Evolutionary conservation across 2,329 filamentous ascomycete species (phyloP).

Genomic region (Talaromyces atroroseus): DNA sequence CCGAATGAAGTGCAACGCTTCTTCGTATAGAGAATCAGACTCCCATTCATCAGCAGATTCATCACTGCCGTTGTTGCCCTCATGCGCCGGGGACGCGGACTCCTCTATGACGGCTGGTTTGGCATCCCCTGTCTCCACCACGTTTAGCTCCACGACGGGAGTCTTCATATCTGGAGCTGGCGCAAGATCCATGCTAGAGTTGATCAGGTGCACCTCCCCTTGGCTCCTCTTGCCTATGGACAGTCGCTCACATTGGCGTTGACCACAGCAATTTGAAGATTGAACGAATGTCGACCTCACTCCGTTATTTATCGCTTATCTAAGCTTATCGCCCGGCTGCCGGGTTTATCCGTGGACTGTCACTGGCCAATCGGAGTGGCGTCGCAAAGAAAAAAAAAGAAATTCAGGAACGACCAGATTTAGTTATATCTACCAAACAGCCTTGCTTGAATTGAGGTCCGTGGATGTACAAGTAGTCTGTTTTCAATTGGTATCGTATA

Average conservation of each 20-base stretch:
- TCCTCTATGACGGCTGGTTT: constrained; percentile 18
- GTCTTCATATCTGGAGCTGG: constrained; percentile 31
- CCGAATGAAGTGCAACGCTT: constrained; percentile 54
- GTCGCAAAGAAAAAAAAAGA: not conserved
- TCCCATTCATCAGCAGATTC: constrained; percentile 49
- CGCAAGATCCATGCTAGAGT: constrained; percentile 35
- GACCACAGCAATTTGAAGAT: constrained; percentile 19
- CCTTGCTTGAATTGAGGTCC: not conserved
- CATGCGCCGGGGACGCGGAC: constrained; percentile 28
- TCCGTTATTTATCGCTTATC: constrained; percentile 1
- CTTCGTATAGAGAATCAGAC: constrained; percentile 59
- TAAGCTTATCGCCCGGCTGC: constrained; percentile 10
- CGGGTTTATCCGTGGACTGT: constrained; percentile 1
- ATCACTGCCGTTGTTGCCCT: constrained; percentile 33
- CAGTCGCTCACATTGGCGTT: constrained; percentile 28
- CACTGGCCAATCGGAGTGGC: constrained; percentile 5
- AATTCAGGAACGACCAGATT: not conserved
- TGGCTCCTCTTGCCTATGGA: constrained; percentile 26
- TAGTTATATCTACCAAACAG: not conserved
- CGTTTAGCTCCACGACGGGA: constrained; percentile 32
- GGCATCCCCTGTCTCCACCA: constrained; percentile 23
- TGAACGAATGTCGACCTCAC: not conserved
- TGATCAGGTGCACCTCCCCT: constrained; percentile 24
- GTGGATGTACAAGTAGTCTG: not conserved
- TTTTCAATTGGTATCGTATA: not conserved